phyloP scores from a whole-genome alignment of 2,329 filamentous ascomycete species.

The Exophiala sp. region DNA sequence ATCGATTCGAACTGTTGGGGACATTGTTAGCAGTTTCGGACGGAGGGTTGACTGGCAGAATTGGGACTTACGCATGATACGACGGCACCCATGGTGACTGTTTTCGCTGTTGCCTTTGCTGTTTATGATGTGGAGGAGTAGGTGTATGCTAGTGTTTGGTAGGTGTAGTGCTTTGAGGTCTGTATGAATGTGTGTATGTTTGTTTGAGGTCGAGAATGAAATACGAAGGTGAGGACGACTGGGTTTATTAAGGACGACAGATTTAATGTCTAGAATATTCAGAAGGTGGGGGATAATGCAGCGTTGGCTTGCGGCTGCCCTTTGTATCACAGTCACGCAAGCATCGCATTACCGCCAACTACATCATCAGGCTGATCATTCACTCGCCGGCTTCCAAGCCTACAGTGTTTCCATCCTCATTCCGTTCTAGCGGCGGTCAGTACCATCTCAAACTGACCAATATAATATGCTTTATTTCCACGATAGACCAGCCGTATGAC shows the following conservation, averaged over 20 bases:
- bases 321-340: slow-evolving; percentile 2
- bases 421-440: slow-evolving; percentile 6
- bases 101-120: slow-evolving; percentile 8
- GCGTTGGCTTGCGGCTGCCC: slow-evolving; percentile 9
- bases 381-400: not conserved
- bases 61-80: slow-evolving; percentile 68
- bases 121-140: not conserved
- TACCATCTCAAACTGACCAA: slow-evolving; percentile 3
- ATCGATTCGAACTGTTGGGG: slow-evolving; percentile 49
- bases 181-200: not conserved
- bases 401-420: slow-evolving; percentile 4
- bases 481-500: slow-evolving; percentile 4
- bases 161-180: not conserved
- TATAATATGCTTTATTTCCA: not conserved
- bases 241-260: not conserved
- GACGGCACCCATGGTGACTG: slow-evolving; percentile 68
- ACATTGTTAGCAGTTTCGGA: not conserved
- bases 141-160: slow-evolving; percentile 4
- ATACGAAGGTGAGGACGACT: not conserved
- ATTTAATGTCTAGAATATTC: slow-evolving; percentile 14
- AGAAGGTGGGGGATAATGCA: not conserved
- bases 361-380: slow-evolving; percentile 7
- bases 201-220: not conserved
- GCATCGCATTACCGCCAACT: too few species aligned
- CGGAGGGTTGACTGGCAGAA: not conserved